Percentiles rank a stretch among this genome's conserved stretches.
Evolutionary conservation across 2,329 filamentous ascomycete genomes (phyloP).

Genomic region (Sporothrix brasiliensis): DNA sequence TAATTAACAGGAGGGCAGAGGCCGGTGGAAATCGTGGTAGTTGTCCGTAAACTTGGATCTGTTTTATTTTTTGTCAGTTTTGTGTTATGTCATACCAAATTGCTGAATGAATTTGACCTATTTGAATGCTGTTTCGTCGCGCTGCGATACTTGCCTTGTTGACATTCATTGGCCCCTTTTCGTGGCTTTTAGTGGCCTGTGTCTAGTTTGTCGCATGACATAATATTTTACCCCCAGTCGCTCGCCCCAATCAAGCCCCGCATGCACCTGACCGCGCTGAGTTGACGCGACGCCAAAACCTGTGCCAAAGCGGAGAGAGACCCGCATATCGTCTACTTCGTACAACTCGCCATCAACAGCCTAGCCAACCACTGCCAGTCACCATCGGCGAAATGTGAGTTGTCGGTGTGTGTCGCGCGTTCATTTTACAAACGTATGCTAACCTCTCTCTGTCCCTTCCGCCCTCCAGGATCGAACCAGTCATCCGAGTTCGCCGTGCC

Average conservation of each 20-base stretch:
- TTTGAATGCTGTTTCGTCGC: background rate
- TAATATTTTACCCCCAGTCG: background rate
- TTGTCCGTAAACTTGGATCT: too few species aligned
- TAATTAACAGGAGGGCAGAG: background rate
- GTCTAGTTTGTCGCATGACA: background rate
- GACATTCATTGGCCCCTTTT: too few species aligned
- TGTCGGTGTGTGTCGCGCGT: background rate
- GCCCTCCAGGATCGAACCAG: slow-evolving; percentile 68
- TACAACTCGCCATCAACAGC: background rate
- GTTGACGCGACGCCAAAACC: slow-evolving; percentile 7
- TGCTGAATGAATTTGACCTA: background rate
- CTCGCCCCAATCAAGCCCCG: background rate
- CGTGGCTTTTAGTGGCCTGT: background rate
- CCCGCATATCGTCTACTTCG: slow-evolving; percentile 6
- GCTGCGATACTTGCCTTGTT: background rate
- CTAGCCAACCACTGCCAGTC: background rate
- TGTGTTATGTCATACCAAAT: slow-evolving; percentile 1
- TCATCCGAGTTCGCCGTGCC: slow-evolving; percentile 76
- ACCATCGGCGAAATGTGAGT: slow-evolving; percentile 6
- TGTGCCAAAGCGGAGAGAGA: background rate
- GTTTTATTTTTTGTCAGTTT: too few species aligned
- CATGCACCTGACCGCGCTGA: background rate
- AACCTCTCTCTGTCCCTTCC: background rate
- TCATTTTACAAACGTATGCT: too few species aligned
- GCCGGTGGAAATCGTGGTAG: background rate